These are phyloP conservation scores for Monilinia vaccinii-corymbosi DNA, from an alignment of 2,329 filamentous ascomycete species.

Conservation along the genomic window DNA sequence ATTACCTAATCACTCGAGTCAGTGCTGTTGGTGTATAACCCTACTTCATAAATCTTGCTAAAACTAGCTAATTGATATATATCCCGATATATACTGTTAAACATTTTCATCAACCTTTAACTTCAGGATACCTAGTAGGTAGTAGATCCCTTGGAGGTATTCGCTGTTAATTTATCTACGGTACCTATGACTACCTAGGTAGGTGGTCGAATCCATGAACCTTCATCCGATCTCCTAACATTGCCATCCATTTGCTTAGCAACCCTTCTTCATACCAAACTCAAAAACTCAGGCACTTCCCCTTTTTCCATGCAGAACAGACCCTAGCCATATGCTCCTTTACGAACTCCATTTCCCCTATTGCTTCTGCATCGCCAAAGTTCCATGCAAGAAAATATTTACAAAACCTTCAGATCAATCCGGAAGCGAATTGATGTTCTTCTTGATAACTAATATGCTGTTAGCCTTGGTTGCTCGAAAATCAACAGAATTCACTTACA, in stretches of 20 bases:
- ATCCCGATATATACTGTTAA: no score
- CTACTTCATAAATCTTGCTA: no score
- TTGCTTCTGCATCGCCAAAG: slow-evolving; percentile 1
- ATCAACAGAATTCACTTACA: slow-evolving; percentile 24
- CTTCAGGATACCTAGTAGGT: neutral
- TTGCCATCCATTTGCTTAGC: neutral
- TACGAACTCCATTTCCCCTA: slow-evolving; percentile 6
- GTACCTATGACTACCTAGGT: neutral
- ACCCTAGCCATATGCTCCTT: neutral
- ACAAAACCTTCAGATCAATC: slow-evolving; percentile 16
- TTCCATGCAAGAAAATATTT: slow-evolving; percentile 10
- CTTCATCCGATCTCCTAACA: neutral
- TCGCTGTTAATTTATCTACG: neutral
- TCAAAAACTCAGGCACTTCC: neutral
- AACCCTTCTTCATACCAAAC: neutral
- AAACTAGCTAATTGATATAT: no score
- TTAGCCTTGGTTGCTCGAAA: neutral
- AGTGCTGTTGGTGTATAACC: no score
- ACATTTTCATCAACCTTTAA: neutral
- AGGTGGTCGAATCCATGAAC: neutral
- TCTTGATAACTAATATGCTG: slow-evolving; percentile 49
- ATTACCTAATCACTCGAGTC: no score
- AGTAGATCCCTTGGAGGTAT: neutral
- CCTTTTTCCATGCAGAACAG: neutral
- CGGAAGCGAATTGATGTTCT: slow-evolving; percentile 35